Base-by-base conservation (phyloP, 345 rosid species). In the Eucalyptus pumila region DNA sequence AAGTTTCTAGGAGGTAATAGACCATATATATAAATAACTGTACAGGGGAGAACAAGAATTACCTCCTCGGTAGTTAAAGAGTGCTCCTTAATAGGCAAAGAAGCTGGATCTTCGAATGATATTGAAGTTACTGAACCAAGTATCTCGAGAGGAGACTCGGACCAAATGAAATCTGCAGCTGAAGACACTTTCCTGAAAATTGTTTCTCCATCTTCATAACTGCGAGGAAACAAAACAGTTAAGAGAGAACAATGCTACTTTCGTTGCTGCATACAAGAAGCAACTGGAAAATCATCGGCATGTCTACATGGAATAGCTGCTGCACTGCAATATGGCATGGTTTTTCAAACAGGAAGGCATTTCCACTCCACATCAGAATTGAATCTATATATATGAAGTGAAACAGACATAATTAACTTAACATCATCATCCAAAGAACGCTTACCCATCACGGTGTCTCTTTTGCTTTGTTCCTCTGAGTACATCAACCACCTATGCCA, bases 11-110 rank as follows among this genome's bases (percentile, higher is more conserved):
- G 47, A 76, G 47, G 45, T 19, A 76, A 40, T 76, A 19, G 83
- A 90, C 58, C 51, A 27, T 21, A 52, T 40, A 17, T 51, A 56
- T n/a, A 30, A 50, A 72, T 45, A 83, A 32, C 34, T 42, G 23
- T 72, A 87, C 87, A 44, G 4, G 45, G 32, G 62, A 83, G 30
- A 37, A 86, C 81, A 85, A 50, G 86, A 47, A 76, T 44, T 88
- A 96, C 98, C 99, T 97, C 99, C 62, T 94, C 95, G 42, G 99
- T 95, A 11, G 99, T 98, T 90, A 96, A 93, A 69, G 89, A 92
- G 87, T 95, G 95, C 88, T 94, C 95, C 89, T 91, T 94, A 44
- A 98, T 90, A 60, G 96, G 91, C 90, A 93, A 87, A 87, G 95
- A 94, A 85, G 93, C 89, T 58, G 94, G 89, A 92, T 94, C 97